Conservation (phyloP, 1,284 basidiomycete genomes). For the Stereum hirsutum region DNA sequence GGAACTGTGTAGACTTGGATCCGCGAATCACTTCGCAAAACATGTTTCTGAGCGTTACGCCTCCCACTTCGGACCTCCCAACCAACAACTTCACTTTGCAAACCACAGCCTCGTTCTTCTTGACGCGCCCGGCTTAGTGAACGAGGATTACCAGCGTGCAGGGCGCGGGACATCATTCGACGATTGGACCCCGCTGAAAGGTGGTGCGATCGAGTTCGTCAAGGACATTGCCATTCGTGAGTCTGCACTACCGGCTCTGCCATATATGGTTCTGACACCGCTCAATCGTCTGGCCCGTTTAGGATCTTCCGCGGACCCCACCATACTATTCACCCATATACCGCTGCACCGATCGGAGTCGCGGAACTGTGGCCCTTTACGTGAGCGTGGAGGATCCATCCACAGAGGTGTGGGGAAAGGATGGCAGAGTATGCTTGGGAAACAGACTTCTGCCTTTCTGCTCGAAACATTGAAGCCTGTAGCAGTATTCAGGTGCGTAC, state of each 20-base stretch:
- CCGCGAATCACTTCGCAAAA: conserved; percentile 1
- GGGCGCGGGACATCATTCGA: conserved; percentile 40
- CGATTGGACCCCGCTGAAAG: conserved; percentile 48
- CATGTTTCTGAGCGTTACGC: conserved; percentile 4
- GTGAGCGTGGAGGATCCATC: conserved; percentile 57
- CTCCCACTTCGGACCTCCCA: conserved; percentile 3
- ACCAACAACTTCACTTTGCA: conserved; percentile 1
- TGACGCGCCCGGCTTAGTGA: conserved; percentile 3
- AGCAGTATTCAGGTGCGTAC: conserved; percentile 60
- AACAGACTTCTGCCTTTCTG: conserved; percentile 64
- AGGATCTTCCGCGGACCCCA: conserved; percentile 28
- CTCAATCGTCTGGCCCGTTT: conserved; percentile 2
- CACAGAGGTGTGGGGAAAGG: conserved; percentile 66
- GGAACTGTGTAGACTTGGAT: background rate
- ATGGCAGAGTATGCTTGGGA: conserved; percentile 76
- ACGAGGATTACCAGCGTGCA: conserved; percentile 28
- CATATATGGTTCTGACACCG: background rate
- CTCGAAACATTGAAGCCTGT: conserved; percentile 57
- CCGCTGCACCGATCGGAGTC: conserved; percentile 68
- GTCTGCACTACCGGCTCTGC: conserved; percentile 7
- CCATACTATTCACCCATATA: conserved; percentile 75
- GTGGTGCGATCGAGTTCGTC: conserved; percentile 68
- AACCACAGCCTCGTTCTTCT: conserved; percentile 4
- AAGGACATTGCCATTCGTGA: conserved; percentile 44
- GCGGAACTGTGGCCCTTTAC: conserved; percentile 63